Conservation (phyloP, 768 basidiomycete species). For the Butyriboletus loyo region DNA sequence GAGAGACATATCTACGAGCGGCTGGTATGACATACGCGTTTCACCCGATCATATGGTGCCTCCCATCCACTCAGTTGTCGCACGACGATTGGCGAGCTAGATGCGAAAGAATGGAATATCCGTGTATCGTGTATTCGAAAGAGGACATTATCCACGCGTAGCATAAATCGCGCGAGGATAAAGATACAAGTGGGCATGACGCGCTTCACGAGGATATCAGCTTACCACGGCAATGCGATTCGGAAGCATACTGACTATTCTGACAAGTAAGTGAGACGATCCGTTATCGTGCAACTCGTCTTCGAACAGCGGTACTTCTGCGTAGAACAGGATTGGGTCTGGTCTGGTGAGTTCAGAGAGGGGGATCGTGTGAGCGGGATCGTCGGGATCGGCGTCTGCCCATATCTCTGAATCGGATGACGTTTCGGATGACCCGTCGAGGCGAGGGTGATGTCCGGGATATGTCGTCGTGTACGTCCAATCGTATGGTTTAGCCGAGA, state of each 20-base stretch:
- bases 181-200: conserved; percentile 97
- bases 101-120: conserved; percentile 79
- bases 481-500: conserved; percentile 84
- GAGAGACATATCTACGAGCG: neutral
- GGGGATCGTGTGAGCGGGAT: conserved; percentile 68
- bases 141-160: conserved; percentile 92
- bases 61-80: conserved; percentile 90
- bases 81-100: conserved; percentile 59
- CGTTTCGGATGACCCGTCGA: conserved; percentile 13
- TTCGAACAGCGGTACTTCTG: conserved; percentile 91
- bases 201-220: conserved; percentile 49
- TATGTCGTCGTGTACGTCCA: conserved; percentile 98
- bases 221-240: neutral
- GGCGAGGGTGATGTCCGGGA: conserved; percentile 49
- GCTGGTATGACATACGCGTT: conserved; percentile 48
- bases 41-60: conserved; percentile 79
- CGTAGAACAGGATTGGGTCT: conserved; percentile 98
- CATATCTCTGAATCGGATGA: conserved; percentile 36
- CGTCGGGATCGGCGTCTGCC: conserved; percentile 53
- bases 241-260: conserved; percentile 64
- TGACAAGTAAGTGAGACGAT: conserved; percentile 74
- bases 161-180: conserved; percentile 84
- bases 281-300: conserved; percentile 98
- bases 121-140: conserved; percentile 89
- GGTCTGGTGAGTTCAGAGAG: conserved; percentile 80